Evolutionary conservation across 495 filamentous ascomycete genomes (phyloP).

Genomic region (Stereocaulon alpinum): DNA sequence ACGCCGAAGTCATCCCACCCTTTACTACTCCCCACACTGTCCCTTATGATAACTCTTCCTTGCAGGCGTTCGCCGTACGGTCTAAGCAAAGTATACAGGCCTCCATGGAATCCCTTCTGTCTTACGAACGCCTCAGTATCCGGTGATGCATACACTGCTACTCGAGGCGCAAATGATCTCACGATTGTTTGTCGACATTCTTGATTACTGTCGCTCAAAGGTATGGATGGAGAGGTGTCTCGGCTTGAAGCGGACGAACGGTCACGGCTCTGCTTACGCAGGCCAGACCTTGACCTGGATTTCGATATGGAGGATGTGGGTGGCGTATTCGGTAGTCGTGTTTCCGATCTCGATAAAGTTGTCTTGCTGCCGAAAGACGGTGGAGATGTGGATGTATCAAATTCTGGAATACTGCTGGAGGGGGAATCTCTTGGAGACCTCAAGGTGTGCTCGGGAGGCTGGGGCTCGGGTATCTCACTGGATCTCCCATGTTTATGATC

Average conservation of each 20-base stretch:
- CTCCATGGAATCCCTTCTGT: conserved; percentile 75
- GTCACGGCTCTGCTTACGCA: conserved; percentile 16
- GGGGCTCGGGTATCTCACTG: conserved; percentile 2
- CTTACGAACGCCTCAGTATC: conserved; percentile 72
- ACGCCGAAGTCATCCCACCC: conserved; percentile 86
- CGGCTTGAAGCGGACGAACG: conserved; percentile 39
- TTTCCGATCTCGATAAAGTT: conserved; percentile 7
- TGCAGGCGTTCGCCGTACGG: conserved; percentile 86
- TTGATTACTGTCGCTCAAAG: conserved; percentile 39
- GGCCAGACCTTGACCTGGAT: conserved; percentile 7
- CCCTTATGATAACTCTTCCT: conserved; percentile 81
- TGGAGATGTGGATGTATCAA: background rate
- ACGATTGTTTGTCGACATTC: conserved; percentile 68
- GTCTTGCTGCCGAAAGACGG: background rate
- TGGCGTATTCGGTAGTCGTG: conserved; percentile 1
- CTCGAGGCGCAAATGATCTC: conserved; percentile 75
- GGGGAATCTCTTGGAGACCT: conserved; percentile 8
- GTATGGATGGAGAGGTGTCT: conserved; percentile 44
- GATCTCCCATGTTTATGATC: conserved; percentile 5
- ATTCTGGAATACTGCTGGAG: conserved; percentile 1
- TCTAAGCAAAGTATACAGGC: conserved; percentile 72
- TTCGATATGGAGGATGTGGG: background rate
- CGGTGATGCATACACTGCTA: conserved; percentile 70
- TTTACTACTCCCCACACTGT: conserved; percentile 72
- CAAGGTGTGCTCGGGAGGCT: conserved; percentile 1